These are phyloP conservation scores for Filobasidium wieringae DNA, from an alignment of 768 basidiomycete genomes.

Conservation along the genomic window DNA sequence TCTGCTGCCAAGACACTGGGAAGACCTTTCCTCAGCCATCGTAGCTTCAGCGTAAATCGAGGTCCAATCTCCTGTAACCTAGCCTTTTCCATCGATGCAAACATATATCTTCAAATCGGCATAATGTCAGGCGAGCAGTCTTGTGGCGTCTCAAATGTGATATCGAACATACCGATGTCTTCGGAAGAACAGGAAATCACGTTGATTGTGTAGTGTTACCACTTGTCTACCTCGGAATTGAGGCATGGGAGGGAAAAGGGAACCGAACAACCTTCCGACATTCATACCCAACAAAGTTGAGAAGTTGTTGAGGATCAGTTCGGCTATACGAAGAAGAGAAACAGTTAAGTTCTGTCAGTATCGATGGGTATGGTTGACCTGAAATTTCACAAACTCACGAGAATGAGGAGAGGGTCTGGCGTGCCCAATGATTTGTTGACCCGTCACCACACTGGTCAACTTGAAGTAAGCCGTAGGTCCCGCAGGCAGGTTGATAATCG, in stretches of 20 bases:
- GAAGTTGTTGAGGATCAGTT: conserved; percentile 88
- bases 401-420: conserved; percentile 83
- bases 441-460: conserved; percentile 72
- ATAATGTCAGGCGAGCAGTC: background rate
- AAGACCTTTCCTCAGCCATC: conserved; percentile 75
- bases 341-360: background rate
- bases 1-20: conserved; percentile 54
- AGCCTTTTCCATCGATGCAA: conserved; percentile 79
- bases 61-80: conserved; percentile 95
- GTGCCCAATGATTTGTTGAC: conserved; percentile 84
- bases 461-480: conserved; percentile 96
- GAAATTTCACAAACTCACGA: conserved; percentile 42
- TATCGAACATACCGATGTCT: conserved; percentile 63
- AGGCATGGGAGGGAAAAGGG: conserved; percentile 84
- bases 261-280: conserved; percentile 90
- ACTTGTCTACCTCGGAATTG: conserved; percentile 94
- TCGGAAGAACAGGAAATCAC: conserved; percentile 95
- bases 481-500: conserved; percentile 73
- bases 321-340: conserved; percentile 42
- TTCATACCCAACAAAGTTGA: conserved; percentile 85
- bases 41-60: conserved; percentile 85
- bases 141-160: background rate
- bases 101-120: conserved; percentile 59
- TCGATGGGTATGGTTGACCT: no score
- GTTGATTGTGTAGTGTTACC: conserved; percentile 90